Conservation (phyloP, 805 yeast species). For the Pichia scutulata region DNA sequence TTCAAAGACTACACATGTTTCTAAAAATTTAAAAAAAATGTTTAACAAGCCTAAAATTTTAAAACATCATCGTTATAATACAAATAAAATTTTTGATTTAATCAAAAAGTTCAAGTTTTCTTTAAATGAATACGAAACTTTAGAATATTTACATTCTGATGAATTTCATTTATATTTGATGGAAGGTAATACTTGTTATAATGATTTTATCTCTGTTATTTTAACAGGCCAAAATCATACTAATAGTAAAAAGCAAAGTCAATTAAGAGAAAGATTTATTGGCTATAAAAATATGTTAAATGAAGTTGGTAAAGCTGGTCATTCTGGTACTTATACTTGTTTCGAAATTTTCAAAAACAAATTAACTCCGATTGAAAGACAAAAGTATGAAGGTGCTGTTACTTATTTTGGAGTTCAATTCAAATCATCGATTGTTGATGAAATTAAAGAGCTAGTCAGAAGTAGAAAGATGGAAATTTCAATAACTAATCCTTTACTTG, state of each 20-base stretch:
- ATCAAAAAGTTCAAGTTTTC: no score
- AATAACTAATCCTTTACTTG: not conserved
- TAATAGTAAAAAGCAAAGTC: not conserved
- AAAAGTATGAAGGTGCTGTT: not conserved
- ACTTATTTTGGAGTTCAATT: not conserved
- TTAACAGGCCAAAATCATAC: not conserved
- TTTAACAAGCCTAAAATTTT: no score
- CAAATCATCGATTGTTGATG: not conserved
- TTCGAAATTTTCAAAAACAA: not conserved
- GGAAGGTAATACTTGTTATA: not conserved
- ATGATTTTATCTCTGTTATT: not conserved
- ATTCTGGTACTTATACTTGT: not conserved
- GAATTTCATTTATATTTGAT: not conserved
- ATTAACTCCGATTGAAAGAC: not conserved
- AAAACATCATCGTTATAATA: not conserved
- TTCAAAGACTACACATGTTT: not conserved
- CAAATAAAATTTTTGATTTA: not conserved
- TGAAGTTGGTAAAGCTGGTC: not conserved
- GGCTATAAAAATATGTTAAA: not conserved
- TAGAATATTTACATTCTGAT: not conserved
- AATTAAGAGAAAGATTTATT: not conserved
- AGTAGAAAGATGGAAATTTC: no score
- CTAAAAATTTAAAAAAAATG: no score
- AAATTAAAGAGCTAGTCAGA: not conserved
- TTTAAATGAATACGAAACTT: not conserved